phyloP scores from a whole-genome alignment of 495 filamentous ascomycete species.

The Talaromyces wortmannii region DNA sequence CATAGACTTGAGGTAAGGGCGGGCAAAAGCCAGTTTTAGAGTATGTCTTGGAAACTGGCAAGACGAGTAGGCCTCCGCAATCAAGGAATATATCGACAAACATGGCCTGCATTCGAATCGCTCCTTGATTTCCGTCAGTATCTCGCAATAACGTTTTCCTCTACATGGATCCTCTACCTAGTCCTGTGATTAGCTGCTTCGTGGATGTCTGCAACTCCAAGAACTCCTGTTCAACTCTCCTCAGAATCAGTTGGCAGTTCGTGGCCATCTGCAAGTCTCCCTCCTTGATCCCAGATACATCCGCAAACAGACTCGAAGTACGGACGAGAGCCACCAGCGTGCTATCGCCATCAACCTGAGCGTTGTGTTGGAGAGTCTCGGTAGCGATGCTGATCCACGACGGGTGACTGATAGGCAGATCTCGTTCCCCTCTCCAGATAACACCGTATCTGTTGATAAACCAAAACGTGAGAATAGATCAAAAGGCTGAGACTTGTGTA shows the following conservation, averaged over 20 bases:
- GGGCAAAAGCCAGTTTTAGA: background rate
- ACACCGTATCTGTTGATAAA: background rate
- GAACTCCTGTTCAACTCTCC: background rate
- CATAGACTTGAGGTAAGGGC: background rate
- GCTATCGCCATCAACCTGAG: slow-evolving; percentile 1
- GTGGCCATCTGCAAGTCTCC: background rate
- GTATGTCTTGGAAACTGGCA: slow-evolving; percentile 2
- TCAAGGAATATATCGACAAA: slow-evolving; percentile 5
- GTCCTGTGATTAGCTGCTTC: background rate
- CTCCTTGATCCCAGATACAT: background rate
- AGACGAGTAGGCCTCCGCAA: slow-evolving; percentile 1
- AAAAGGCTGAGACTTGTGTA: background rate
- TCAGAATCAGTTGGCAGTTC: slow-evolving; percentile 1
- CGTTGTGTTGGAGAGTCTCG: background rate
- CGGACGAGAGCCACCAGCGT: slow-evolving; percentile 4
- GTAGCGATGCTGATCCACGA: background rate
- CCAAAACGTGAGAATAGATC: background rate
- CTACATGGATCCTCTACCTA: background rate
- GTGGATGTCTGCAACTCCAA: background rate
- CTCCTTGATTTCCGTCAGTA: background rate
- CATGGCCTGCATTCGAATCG: slow-evolving; percentile 3
- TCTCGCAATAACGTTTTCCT: background rate
- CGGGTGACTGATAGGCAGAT: background rate
- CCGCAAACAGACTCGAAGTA: background rate
- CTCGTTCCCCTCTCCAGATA: slow-evolving; percentile 2